Percentiles rank a stretch among this genome's conserved stretches.
Evolutionary conservation across 2,329 filamentous ascomycete genomes (phyloP).

Genomic region (Arthrocladium fulminans): DNA sequence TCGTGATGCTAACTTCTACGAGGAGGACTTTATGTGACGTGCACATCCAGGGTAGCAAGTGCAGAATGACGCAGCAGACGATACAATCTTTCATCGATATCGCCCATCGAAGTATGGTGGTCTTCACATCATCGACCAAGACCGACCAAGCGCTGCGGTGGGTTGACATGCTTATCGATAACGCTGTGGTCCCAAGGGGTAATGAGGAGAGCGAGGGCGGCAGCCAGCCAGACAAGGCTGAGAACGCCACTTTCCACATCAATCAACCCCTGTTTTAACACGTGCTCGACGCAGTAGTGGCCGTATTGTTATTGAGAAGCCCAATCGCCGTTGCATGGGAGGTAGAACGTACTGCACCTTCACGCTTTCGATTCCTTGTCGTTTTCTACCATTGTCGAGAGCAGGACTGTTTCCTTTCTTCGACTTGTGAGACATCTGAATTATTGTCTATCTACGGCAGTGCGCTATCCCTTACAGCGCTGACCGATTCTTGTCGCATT

Average conservation of each 20-base stretch:
- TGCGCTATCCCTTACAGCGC: too few species aligned
- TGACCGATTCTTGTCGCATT: too few species aligned
- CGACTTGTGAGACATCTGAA: too few species aligned
- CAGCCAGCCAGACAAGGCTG: neutral
- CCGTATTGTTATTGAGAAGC: neutral
- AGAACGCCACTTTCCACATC: neutral
- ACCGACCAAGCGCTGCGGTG: neutral
- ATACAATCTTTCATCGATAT: too few species aligned
- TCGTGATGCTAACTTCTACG: constrained; percentile 59
- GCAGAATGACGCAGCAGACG: neutral
- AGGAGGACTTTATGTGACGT: constrained; percentile 84
- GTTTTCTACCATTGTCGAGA: too few species aligned
- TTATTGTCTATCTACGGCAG: too few species aligned
- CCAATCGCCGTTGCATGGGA: neutral
- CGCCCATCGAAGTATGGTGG: too few species aligned
- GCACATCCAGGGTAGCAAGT: neutral
- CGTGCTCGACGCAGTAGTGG: constrained; percentile 1
- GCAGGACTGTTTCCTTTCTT: too few species aligned
- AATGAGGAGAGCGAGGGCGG: neutral
- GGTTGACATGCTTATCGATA: neutral
- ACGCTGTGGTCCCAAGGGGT: neutral
- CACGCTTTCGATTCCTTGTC: neutral
- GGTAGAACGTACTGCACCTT: neutral
- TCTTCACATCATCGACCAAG: neutral
- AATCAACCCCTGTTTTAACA: neutral